Conservation (phyloP, 352 stramenopile genomes). For the Phytophthora megakarya region DNA sequence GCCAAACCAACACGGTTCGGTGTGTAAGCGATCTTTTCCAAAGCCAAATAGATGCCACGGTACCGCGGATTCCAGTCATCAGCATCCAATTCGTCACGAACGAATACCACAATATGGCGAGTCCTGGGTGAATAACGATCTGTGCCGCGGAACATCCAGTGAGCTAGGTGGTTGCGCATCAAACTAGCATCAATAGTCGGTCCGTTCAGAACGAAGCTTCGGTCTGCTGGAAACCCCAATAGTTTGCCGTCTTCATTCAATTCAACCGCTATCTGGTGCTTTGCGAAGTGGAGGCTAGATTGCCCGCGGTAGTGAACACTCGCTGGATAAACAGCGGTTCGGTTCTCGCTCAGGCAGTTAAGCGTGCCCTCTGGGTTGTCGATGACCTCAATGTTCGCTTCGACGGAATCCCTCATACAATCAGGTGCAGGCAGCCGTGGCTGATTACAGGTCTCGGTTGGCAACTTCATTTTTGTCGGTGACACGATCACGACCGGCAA, state of each 20-base stretch:
- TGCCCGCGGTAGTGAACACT: slow-evolving; percentile 64
- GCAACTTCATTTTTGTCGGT: slow-evolving; percentile 43
- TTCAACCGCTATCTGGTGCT: slow-evolving; percentile 58
- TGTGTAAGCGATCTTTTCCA: slow-evolving; percentile 69
- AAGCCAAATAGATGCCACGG: slow-evolving; percentile 59
- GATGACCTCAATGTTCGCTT: slow-evolving; percentile 55
- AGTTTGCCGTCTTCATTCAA: slow-evolving; percentile 39
- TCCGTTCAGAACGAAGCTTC: slow-evolving; percentile 55
- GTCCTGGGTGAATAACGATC: slow-evolving; percentile 63
- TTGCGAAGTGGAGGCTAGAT: slow-evolving; percentile 60
- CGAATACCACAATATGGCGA: slow-evolving; percentile 60
- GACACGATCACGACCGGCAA: slow-evolving; percentile 57
- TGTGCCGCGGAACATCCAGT: slow-evolving; percentile 71
- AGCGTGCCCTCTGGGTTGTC: slow-evolving; percentile 46
- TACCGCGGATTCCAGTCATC: slow-evolving; percentile 48
- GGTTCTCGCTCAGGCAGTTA: slow-evolving; percentile 48
- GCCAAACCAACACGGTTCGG: slow-evolving; percentile 56
- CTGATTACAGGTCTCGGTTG: slow-evolving; percentile 58
- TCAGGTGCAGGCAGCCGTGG: slow-evolving; percentile 45
- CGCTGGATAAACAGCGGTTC: slow-evolving; percentile 39
- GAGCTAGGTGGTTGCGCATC: slow-evolving; percentile 70
- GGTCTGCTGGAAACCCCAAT: slow-evolving; percentile 54
- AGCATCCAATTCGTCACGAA: slow-evolving; percentile 39
- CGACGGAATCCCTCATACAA: slow-evolving; percentile 52
- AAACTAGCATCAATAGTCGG: slow-evolving; percentile 64